phyloP scores from a whole-genome alignment of 1,284 basidiomycete species.

The Phylloboletellus chloephorus region DNA sequence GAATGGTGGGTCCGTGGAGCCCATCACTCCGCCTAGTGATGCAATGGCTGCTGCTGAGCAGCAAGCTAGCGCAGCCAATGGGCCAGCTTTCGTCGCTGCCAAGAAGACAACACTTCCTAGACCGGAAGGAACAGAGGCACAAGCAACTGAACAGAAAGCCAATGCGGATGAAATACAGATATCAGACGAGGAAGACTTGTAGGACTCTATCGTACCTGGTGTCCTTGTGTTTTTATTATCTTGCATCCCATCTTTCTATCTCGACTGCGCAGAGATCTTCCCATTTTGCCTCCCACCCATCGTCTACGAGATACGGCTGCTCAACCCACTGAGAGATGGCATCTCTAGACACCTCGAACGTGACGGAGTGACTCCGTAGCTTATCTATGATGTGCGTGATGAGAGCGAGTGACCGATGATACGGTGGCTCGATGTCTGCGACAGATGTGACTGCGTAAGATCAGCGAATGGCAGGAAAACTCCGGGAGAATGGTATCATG shows the following conservation, averaged over 20 bases:
- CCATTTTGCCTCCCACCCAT: constrained; percentile 65
- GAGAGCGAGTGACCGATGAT: constrained; percentile 60
- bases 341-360: constrained; percentile 62
- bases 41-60: constrained; percentile 67
- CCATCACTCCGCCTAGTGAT: constrained; percentile 53
- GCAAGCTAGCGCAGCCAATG: constrained; percentile 40
- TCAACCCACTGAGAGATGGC: constrained; percentile 59
- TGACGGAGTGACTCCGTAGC: constrained; percentile 58
- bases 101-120: constrained; percentile 40
- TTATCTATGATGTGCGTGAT: constrained; percentile 51
- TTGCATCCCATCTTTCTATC: constrained; percentile 61
- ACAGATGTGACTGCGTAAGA: constrained; percentile 48
- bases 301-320: constrained; percentile 59
- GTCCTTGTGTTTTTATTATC: constrained; percentile 15
- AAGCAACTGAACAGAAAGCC: constrained; percentile 31
- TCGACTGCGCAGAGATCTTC: constrained; percentile 70
- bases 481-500: constrained; percentile 25
- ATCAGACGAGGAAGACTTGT: constrained; percentile 70
- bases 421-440: constrained; percentile 53
- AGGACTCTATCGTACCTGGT: constrained; percentile 18
- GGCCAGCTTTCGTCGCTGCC: constrained; percentile 64
- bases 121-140: constrained; percentile 29
- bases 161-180: constrained; percentile 83
- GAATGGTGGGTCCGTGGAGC: constrained; percentile 49
- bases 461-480: neutral